Evolutionary conservation across 176 grass and related monocot species (phyloP), one percentile per base, ranked within the genome.

Genomic region (Chrysopogon serrulatus): DNA sequence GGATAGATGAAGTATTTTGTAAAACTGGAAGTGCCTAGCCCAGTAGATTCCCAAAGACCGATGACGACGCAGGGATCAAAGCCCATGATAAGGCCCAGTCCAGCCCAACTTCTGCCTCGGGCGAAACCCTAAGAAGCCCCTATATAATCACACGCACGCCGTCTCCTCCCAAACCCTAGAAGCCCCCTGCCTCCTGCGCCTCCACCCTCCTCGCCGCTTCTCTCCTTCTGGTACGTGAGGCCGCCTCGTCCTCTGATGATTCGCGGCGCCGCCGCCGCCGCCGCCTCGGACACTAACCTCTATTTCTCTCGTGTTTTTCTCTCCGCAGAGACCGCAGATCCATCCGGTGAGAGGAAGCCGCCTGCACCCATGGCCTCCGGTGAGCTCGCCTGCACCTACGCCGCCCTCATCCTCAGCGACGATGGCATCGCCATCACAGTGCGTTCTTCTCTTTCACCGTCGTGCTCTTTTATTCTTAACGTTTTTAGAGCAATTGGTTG

Each of bases 341-440:
- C 59, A n/a, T 82, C 28, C 2, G 23, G 48, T 60, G 72, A 64
- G 76, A 59, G 71, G 61, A 41, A 68, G 36, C 17, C 10, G 11
- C 8, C 16, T 32, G 73, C 17, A 41, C 61, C 78, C 47, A 94
- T 94, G 91, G 86, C 94, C 53, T 69, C 75, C 57, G 78, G 82
- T 43, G 94, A 97, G 87, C 63, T 94, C 45, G 94, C 94, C 47
- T 97, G 94, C 89, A 88, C 89, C 66, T 93, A 94, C 66, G 94
- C 94, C 74, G 76, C 91, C 13, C 78, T 96, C 72, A 96, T 96
- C 86, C 94, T 96, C 33, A 74, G 89, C 28, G 91, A 97, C 67
- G 91, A 97, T 74, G 76, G 85, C 73, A 94, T 97, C 47, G 49
- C 89, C 89, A 86, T 97, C 80, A 97, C 94, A 18, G 94, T 97